Percentiles rank a stretch among this genome's conserved stretches.
These are phyloP conservation scores for Digitaria exilis DNA, from an alignment of 202 grass and related monocot species.

Conservation along the genomic window DNA sequence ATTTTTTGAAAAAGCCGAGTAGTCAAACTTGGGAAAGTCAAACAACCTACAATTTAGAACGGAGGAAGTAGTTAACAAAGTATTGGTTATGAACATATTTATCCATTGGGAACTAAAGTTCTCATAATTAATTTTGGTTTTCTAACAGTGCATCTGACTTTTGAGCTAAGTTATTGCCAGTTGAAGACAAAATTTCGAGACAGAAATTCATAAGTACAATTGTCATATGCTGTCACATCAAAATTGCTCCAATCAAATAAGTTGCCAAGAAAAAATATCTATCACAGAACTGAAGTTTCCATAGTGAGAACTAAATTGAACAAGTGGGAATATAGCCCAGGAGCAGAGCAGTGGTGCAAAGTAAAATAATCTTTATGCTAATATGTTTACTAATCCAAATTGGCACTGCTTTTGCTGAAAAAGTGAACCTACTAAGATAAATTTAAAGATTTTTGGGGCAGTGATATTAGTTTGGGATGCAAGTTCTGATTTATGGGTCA, in stretches of 20 bases:
- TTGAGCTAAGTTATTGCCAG: conserved; percentile 26
- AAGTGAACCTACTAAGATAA: background rate
- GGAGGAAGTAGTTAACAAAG: background rate
- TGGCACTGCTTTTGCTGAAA: background rate
- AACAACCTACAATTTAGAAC: too few relatives aligned
- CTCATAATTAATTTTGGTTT: background rate
- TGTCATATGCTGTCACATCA: conserved; percentile 8
- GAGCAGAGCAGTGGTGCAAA: background rate
- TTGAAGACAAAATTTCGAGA: conserved; percentile 1
- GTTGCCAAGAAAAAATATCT: conserved; percentile 3
- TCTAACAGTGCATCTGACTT: conserved; percentile 16
- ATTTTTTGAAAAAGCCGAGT: too few relatives aligned
- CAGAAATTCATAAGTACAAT: background rate
- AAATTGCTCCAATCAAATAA: background rate
- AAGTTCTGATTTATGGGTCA: background rate
- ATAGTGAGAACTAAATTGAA: conserved; percentile 7
- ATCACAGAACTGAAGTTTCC: background rate
- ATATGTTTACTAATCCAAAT: background rate
- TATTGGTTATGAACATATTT: background rate
- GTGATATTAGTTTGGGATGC: background rate
- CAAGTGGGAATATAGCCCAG: background rate
- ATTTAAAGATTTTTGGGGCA: background rate
- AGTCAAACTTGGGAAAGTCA: too few relatives aligned
- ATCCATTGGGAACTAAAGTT: background rate
- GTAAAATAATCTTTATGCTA: background rate